Conservation (phyloP, 108 stramenopile species). For the Stephanodiscus triporus region DNA sequence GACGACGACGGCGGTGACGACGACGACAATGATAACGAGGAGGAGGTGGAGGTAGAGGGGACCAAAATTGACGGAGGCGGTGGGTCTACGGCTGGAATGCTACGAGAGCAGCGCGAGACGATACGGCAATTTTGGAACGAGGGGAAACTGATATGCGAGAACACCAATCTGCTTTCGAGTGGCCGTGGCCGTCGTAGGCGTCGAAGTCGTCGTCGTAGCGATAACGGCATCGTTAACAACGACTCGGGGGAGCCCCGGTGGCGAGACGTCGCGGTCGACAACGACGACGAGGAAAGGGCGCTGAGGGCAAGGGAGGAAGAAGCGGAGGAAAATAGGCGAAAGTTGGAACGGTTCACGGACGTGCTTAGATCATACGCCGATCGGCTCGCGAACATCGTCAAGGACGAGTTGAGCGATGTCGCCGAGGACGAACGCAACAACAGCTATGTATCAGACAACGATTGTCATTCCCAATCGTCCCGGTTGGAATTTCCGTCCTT, state of each 20-base stretch:
- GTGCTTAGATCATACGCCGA: constrained; percentile 54
- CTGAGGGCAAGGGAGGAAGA: constrained; percentile 4
- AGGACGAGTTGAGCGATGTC: constrained; percentile 50
- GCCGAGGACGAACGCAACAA: neutral
- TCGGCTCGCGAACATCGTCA: constrained; percentile 54
- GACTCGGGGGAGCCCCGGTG: too few relatives aligned
- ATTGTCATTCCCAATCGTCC: neutral
- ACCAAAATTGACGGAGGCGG: neutral
- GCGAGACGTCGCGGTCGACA: neutral
- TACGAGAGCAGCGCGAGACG: neutral
- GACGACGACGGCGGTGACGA: constrained; percentile 23
- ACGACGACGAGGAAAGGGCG: neutral
- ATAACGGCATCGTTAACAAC: constrained; percentile 20
- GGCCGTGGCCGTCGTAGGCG: constrained; percentile 1
- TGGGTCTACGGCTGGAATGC: neutral
- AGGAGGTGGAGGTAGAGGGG: neutral
- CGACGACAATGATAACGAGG: neutral
- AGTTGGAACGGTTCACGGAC: constrained; percentile 24
- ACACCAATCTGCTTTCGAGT: constrained; percentile 48
- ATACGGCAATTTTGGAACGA: constrained; percentile 51
- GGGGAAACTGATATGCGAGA: constrained; percentile 55
- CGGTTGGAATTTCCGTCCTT: neutral
- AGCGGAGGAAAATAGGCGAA: neutral
- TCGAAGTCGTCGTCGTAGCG: neutral
- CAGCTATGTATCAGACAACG: neutral